Evolutionary conservation across 495 filamentous ascomycete species (phyloP).

Genomic region (Penicillium malachiteum): DNA sequence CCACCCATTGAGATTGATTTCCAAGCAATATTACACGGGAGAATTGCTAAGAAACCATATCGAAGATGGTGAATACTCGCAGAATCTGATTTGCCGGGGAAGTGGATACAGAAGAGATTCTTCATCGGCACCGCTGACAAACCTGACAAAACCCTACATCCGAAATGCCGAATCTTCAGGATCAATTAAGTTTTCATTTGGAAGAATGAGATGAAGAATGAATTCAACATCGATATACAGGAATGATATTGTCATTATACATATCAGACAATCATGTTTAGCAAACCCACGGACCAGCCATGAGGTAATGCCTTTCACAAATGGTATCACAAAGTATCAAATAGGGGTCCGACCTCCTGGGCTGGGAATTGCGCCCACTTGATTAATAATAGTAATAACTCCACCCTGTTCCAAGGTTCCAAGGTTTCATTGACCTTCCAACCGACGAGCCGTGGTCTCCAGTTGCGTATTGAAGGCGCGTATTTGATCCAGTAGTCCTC

Average conservation of each 20-base stretch:
- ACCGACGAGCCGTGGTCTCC: slow-evolving; percentile 32
- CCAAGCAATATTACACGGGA: neutral
- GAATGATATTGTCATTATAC: neutral
- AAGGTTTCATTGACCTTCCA: slow-evolving; percentile 23
- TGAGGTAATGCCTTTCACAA: neutral
- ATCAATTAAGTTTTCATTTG: neutral
- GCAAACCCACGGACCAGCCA: neutral
- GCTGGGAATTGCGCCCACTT: too few relatives aligned
- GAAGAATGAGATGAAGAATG: neutral
- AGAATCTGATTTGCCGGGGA: neutral
- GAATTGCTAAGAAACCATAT: neutral
- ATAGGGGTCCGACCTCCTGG: too few relatives aligned
- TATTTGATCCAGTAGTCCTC: slow-evolving; percentile 43
- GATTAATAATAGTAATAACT: too few relatives aligned
- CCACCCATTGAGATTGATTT: neutral
- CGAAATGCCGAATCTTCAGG: neutral
- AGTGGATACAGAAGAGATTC: neutral
- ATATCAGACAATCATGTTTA: neutral
- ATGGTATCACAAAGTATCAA: neutral
- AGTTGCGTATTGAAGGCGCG: slow-evolving; percentile 46
- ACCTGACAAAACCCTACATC: neutral
- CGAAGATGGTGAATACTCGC: neutral
- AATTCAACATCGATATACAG: neutral
- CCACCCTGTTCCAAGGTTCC: too few relatives aligned
- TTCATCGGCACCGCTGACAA: neutral